Base-by-base conservation (phyloP, 495 filamentous ascomycete species). In the Beverwykella pulmonaria region DNA sequence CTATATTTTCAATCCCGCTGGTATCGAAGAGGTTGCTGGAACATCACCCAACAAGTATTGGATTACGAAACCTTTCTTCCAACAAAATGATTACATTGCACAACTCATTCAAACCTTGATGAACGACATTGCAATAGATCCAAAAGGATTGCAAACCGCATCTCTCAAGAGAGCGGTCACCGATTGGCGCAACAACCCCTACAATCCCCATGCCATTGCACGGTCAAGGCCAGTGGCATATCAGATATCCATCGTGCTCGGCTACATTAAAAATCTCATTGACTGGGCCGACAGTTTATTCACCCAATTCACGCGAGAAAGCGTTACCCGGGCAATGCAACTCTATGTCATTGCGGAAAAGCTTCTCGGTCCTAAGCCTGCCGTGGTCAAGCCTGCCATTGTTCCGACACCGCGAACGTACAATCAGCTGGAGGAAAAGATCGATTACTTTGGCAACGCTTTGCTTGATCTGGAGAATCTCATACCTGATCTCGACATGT, bases 231-330 rank as follows among this genome's bases (percentile, higher is more conserved):
- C 77, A 0, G 34, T 65, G 17, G 72, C 72, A 0, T 80, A 78
- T 70, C 75, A 75, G 77, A 75, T 70, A 53, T 52, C 65, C 29
- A 34, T 77, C 12, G 74, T 67, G 19, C 71, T 79, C 55, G 75
- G 73, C 27, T 79, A 78, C 63, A 72, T 80, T 36, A 52, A 75
- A 61, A 78, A 73, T 41, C 66, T 80, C 0, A 69, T 81, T 25
- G 76, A 63, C 17, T 49, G 23, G 1, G 79, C 77, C 0, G 79
- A 81, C 59, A 10, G 41, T 19, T 68, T 59, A n/a, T 81, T 79
- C 64, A 63, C 69, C 1, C 71, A 74, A 54, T 70, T 74, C 64
- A 77, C 67, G 8, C 63, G 78, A 17, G 77, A 79, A 67, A 53
- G 49, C 7, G 57, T 80, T 9, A 68, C 71, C 1, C 20, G 68